Evolutionary conservation across 2,329 filamentous ascomycete species (phyloP).

Genomic region (Huntiella savannae): DNA sequence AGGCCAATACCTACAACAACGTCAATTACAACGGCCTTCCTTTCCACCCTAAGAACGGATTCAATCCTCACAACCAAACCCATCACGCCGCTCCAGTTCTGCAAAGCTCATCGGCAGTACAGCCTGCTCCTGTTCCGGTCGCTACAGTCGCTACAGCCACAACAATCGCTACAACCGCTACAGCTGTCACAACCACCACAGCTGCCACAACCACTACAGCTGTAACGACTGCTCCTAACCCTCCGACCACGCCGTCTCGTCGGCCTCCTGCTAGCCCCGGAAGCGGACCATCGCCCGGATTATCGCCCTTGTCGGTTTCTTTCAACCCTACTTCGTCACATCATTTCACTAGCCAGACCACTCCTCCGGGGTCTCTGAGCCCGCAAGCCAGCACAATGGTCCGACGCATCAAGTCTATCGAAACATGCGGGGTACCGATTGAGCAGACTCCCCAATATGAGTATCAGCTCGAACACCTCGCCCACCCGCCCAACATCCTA

Average conservation of each 20-base stretch:
- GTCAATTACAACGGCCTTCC: not conserved
- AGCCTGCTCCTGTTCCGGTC: not conserved
- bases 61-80: not conserved
- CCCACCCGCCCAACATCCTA: not conserved
- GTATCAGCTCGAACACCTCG: not conserved
- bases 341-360: not conserved
- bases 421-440: conserved; percentile 3
- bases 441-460: not conserved
- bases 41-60: not conserved
- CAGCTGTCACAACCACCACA: not conserved
- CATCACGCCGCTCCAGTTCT: not conserved
- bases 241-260: not conserved
- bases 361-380: not conserved
- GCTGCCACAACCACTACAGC: not conserved
- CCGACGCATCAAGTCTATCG: not conserved
- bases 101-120: not conserved
- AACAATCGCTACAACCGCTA: not conserved
- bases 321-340: conserved; percentile 4
- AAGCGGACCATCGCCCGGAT: not conserved
- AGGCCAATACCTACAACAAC: not conserved
- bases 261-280: not conserved
- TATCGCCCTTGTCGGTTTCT: conserved; percentile 2
- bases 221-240: not conserved
- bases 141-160: not conserved
- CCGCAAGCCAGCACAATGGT: conserved; percentile 1